Conservation (phyloP, 371 early-diverging fungal species). For the Fennellomyces sp. region DNA sequence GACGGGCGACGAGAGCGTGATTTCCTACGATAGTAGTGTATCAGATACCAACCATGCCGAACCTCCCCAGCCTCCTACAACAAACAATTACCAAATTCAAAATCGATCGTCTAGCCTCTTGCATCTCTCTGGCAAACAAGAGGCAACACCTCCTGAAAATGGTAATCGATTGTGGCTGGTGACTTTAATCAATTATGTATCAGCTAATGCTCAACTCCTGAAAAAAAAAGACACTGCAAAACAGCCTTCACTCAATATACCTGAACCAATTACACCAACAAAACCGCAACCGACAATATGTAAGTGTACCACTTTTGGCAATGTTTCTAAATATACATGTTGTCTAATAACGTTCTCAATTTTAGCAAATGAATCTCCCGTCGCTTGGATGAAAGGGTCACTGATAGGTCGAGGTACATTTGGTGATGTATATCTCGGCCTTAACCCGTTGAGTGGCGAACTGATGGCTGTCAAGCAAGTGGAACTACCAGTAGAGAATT, state of each 20-base stretch:
- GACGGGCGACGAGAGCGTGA: background rate
- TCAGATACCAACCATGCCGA: background rate
- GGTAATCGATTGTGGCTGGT: background rate
- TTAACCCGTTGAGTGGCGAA: conserved; percentile 82
- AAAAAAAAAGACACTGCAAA: background rate
- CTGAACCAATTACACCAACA: background rate
- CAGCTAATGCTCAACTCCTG: no score
- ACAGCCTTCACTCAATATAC: background rate
- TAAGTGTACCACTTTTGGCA: conserved; percentile 3
- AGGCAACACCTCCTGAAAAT: background rate
- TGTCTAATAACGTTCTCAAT: background rate
- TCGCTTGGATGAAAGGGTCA: conserved; percentile 85
- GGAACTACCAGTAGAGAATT: conserved; percentile 75
- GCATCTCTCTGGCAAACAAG: conserved; percentile 2
- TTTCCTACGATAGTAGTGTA: conserved; percentile 2
- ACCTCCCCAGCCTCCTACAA: background rate
- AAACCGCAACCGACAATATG: background rate
- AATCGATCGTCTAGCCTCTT: background rate
- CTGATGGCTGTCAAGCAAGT: conserved; percentile 99
- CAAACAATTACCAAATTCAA: background rate
- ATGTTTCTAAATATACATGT: no score
- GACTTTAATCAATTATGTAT: background rate
- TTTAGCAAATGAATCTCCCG: conserved; percentile 15
- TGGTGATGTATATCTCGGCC: conserved; percentile 94
- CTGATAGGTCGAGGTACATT: conserved; percentile 97